These are phyloP conservation scores for Yarrowia galli DNA, from an alignment of 1,139 yeast genomes.

Conservation along the genomic window DNA sequence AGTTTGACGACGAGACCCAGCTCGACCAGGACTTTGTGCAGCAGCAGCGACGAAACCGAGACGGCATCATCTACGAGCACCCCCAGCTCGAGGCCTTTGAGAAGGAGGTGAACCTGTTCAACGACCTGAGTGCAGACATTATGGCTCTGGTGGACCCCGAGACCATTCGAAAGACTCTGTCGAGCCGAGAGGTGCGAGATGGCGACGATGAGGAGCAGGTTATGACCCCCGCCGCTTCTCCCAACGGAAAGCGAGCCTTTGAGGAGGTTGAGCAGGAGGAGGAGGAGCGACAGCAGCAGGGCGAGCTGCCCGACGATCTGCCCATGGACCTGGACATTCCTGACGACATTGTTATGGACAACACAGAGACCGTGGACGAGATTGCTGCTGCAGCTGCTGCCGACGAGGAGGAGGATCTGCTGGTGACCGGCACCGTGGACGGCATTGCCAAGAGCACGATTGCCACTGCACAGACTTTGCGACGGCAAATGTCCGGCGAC, in stretches of 20 bases:
- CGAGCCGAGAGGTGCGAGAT: slow-evolving; percentile 34
- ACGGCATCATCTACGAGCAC: slow-evolving; percentile 32
- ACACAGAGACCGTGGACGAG: slow-evolving; percentile 45
- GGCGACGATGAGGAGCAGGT: slow-evolving; percentile 40
- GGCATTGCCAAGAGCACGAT: slow-evolving; percentile 51
- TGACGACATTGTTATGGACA: slow-evolving; percentile 45
- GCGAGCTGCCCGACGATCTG: background rate
- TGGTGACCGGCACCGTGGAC: slow-evolving; percentile 36
- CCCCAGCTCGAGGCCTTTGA: slow-evolving; percentile 19
- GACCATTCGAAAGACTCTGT: slow-evolving; percentile 28
- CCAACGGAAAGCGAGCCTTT: slow-evolving; percentile 34
- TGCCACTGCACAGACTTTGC: slow-evolving; percentile 62
- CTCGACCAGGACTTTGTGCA: slow-evolving; percentile 38
- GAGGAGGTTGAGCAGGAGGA: slow-evolving; percentile 38
- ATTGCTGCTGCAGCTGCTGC: slow-evolving; percentile 36
- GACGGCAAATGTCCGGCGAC: slow-evolving; percentile 50
- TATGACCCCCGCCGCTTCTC: slow-evolving; percentile 39
- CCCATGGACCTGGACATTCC: slow-evolving; percentile 42
- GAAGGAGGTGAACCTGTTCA: slow-evolving; percentile 4
- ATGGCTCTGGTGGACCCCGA: slow-evolving; percentile 41
- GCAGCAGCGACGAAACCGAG: slow-evolving; percentile 38
- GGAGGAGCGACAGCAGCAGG: background rate
- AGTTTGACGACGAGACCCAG: slow-evolving; percentile 41
- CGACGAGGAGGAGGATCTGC: slow-evolving; percentile 33
- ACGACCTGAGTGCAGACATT: slow-evolving; percentile 18